A percentile compares a stretch with the other conserved stretches of the same genome.
phyloP scores from a whole-genome alignment of 768 basidiomycete genomes.

The Suillus tomentosus region DNA sequence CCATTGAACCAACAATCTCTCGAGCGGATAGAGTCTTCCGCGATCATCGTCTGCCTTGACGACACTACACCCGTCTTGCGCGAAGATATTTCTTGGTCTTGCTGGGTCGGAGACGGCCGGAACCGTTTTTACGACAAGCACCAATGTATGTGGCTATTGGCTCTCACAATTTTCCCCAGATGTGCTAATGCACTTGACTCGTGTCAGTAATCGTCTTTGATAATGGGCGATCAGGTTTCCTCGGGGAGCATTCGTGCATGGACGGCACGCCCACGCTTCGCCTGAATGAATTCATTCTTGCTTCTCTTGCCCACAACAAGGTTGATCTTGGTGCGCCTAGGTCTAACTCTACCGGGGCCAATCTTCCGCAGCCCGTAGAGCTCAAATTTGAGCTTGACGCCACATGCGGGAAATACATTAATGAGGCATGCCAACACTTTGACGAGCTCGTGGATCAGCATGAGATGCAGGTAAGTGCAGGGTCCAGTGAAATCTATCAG shows the following conservation, averaged over 20 bases:
- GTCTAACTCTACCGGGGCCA: conserved; percentile 32
- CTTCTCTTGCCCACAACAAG: conserved; percentile 69
- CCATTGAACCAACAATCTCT: conserved; percentile 66
- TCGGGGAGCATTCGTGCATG: conserved; percentile 86
- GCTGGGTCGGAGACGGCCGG: conserved; percentile 88
- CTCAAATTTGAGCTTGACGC: conserved; percentile 70
- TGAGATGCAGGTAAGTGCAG: conserved; percentile 65
- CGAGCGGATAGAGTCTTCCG: conserved; percentile 84
- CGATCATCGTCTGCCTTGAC: conserved; percentile 86
- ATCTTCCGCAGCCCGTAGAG: conserved; percentile 63
- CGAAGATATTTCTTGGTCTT: conserved; percentile 77
- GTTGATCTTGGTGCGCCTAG: conserved; percentile 68
- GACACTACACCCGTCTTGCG: conserved; percentile 79
- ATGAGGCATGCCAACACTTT: conserved; percentile 64
- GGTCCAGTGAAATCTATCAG: background rate
- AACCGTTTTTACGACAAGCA: conserved; percentile 98
- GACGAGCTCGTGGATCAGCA: conserved; percentile 76
- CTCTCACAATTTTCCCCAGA: conserved; percentile 7
- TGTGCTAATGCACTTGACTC: conserved; percentile 2
- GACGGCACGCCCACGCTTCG: conserved; percentile 96
- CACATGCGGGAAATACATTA: conserved; percentile 52
- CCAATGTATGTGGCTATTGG: conserved; percentile 58
- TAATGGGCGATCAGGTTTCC: conserved; percentile 92
- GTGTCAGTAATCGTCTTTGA: conserved; percentile 86
- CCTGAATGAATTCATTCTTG: conserved; percentile 92